phyloP scores from a whole-genome alignment of 192 early-diverging fungal species.

The Coemansia sp. region DNA sequence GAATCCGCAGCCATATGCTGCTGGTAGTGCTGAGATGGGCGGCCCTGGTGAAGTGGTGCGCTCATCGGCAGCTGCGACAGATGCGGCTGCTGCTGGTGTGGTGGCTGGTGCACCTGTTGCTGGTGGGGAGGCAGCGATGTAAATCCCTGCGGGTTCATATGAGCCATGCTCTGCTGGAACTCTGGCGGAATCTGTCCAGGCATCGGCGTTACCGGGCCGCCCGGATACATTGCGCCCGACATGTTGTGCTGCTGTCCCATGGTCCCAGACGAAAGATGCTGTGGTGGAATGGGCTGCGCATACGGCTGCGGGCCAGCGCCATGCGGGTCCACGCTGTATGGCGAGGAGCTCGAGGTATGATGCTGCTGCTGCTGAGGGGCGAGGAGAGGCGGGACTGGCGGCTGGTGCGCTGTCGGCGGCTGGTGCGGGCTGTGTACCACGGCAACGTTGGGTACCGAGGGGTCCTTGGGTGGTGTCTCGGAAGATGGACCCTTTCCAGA shows the following conservation, averaged over 20 bases:
- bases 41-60: conserved; percentile 9
- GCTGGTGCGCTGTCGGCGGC: conserved; percentile 5
- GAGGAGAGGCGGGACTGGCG: conserved; percentile 5
- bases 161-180: conserved; percentile 3
- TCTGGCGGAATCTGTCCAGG: conserved; percentile 26
- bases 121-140: conserved; percentile 21
- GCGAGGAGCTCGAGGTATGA: background rate
- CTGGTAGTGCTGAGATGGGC: conserved; percentile 1
- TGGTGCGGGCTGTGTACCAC: conserved; percentile 21
- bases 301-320: conserved; percentile 33
- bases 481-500: conserved; percentile 1
- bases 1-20: background rate
- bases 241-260: conserved; percentile 3
- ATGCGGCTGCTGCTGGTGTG: conserved; percentile 9
- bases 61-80: conserved; percentile 12
- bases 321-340: conserved; percentile 13
- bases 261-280: conserved; percentile 20
- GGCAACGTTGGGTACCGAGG: conserved; percentile 12
- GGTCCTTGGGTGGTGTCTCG: background rate
- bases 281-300: conserved; percentile 8
- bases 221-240: conserved; percentile 10
- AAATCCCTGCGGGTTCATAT: conserved; percentile 1
- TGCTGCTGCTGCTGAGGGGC: conserved; percentile 18
- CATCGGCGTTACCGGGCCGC: conserved; percentile 27
- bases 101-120: conserved; percentile 16